phyloP scores from a whole-genome alignment of 192 early-diverging fungal species.

The Thoreauomyces humboldtii region DNA sequence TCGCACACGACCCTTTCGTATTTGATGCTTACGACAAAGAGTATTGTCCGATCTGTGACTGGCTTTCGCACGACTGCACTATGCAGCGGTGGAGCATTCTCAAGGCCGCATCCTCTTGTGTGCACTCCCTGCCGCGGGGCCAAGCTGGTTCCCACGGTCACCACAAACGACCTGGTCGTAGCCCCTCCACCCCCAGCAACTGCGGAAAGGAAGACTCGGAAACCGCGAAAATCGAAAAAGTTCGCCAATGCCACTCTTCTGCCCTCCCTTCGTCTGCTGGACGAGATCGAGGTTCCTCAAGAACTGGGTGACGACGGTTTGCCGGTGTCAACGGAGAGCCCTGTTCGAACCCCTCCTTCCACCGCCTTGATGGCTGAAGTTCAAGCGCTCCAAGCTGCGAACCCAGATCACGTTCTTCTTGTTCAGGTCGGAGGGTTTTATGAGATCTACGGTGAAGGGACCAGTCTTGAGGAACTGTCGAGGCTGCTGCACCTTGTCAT shows the following conservation, averaged over 20 bases:
- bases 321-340: background rate
- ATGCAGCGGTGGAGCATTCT: too few species aligned
- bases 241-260: background rate
- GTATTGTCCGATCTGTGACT: too few species aligned
- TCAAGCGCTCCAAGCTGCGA: slow-evolving; percentile 17
- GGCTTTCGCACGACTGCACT: too few species aligned
- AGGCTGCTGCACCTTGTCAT: slow-evolving; percentile 19
- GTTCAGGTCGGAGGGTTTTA: slow-evolving; percentile 55
- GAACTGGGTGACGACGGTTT: background rate
- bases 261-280: background rate
- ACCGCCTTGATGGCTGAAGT: slow-evolving; percentile 26
- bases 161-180: too few species aligned
- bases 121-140: too few species aligned
- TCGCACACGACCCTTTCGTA: too few species aligned
- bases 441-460: slow-evolving; percentile 42
- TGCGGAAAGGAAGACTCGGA: too few species aligned
- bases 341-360: background rate
- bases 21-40: too few species aligned
- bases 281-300: background rate
- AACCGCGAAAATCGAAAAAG: background rate
- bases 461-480: slow-evolving; percentile 30
- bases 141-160: too few species aligned
- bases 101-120: too few species aligned
- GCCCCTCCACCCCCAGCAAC: too few species aligned
- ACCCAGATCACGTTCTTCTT: slow-evolving; percentile 41